Evolutionary conservation across 208 protist species (phyloP).

Genomic region (Porcisia deanei): DNA sequence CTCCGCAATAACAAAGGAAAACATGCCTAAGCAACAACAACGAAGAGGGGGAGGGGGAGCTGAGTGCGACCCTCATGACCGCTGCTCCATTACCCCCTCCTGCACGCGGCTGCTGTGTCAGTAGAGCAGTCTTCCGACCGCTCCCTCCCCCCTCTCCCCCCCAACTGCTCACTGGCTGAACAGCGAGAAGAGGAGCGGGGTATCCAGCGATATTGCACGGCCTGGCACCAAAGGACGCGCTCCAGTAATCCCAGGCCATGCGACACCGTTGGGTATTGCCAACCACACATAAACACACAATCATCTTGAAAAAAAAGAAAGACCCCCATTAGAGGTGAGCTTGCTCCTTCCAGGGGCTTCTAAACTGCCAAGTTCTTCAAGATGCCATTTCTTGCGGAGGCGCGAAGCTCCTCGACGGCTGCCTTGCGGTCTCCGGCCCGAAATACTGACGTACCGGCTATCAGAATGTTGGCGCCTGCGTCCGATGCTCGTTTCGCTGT

Average conservation of each 20-base stretch:
- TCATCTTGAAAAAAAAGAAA: neutral
- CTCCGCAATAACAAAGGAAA: conserved; percentile 1
- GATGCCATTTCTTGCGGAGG: conserved; percentile 39
- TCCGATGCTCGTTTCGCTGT: conserved; percentile 94
- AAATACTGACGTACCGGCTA: conserved; percentile 98
- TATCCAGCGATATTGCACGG: neutral
- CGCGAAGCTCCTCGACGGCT: conserved; percentile 53
- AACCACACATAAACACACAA: no score
- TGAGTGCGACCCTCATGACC: neutral
- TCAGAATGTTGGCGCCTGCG: conserved; percentile 98
- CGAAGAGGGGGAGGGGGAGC: neutral
- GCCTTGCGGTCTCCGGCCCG: conserved; percentile 50
- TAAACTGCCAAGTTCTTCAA: conserved; percentile 5
- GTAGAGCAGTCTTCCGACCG: neutral
- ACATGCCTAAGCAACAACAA: neutral
- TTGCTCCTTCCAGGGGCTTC: neutral
- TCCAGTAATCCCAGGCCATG: neutral
- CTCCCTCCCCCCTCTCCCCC: neutral
- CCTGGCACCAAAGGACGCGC: neutral
- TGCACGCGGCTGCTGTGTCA: conserved; percentile 2
- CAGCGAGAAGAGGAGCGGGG: neutral
- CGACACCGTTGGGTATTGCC: neutral
- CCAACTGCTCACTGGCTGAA: neutral
- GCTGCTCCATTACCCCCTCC: neutral
- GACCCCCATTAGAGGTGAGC: neutral